Evolutionary conservation across 1,284 basidiomycete genomes (phyloP).

Genomic region (Apiotrichum sp.): DNA sequence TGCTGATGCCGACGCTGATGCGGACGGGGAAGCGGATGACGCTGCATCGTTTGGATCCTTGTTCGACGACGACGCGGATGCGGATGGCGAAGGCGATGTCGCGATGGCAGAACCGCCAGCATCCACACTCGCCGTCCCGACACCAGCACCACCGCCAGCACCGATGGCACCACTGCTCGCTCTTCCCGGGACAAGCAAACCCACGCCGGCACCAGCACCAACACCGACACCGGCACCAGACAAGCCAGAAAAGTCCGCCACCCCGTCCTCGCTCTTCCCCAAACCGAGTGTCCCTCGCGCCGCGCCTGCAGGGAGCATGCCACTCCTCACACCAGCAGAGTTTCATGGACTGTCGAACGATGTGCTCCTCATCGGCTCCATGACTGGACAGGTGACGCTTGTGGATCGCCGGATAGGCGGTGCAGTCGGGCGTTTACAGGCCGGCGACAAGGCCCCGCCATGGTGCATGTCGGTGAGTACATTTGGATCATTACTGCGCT

Average conservation of each 20-base stretch:
- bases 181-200: conserved; percentile 3
- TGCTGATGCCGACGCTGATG: conserved; percentile 12
- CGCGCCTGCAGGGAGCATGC: conserved; percentile 21
- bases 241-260: no score
- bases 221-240: no score
- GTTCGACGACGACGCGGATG: conserved; percentile 28
- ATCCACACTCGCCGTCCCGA: conserved; percentile 2
- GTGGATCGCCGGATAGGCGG: conserved; percentile 63
- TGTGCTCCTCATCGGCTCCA: conserved; percentile 77
- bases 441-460: conserved; percentile 77
- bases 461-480: conserved; percentile 83
- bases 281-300: conserved; percentile 1
- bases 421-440: conserved; percentile 75
- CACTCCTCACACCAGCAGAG: conserved; percentile 54
- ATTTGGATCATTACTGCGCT: no score
- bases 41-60: background rate
- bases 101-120: conserved; percentile 8
- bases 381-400: conserved; percentile 89
- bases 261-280: no score
- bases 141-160: no score
- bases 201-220: background rate
- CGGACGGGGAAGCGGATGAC: conserved; percentile 2
- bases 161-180: conserved; percentile 14
- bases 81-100: conserved; percentile 23
- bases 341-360: conserved; percentile 71